Evolutionary conservation across 352 stramenopile species (phyloP).

Genomic region (Phytopythium mirpurense): DNA sequence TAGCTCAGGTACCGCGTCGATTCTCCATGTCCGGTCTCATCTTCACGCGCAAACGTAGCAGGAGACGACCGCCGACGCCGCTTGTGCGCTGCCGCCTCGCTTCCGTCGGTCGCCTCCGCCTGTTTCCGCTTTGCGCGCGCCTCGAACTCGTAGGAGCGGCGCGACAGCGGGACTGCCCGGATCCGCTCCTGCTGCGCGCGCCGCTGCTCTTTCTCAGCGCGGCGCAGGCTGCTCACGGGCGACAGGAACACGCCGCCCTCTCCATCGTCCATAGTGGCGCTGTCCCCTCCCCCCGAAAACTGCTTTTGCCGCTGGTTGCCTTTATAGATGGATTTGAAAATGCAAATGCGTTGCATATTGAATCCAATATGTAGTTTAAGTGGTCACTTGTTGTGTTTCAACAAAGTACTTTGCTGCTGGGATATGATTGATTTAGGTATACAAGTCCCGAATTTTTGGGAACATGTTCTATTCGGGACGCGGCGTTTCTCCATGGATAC

Average conservation of each 20-base stretch:
- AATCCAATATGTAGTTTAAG: too few relatives aligned
- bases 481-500: too few relatives aligned
- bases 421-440: too few relatives aligned
- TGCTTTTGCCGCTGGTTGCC: too few relatives aligned
- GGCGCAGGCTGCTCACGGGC: slow-evolving; percentile 7
- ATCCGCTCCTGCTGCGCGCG: slow-evolving; percentile 2
- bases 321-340: too few relatives aligned
- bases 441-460: too few relatives aligned
- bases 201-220: neutral
- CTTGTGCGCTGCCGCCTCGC: neutral
- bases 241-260: slow-evolving; percentile 6
- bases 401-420: too few relatives aligned
- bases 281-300: too few relatives aligned
- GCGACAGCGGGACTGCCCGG: neutral
- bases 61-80: neutral
- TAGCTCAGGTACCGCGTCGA: neutral
- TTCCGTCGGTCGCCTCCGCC: neutral
- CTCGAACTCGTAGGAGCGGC: neutral
- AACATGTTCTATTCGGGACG: too few relatives aligned
- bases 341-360: too few relatives aligned
- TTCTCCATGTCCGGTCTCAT: neutral
- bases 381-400: too few relatives aligned
- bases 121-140: slow-evolving; percentile 1
- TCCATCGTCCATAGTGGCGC: neutral
- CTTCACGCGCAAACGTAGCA: neutral